Conservation (phyloP, 1,284 basidiomycete species). For the Gymnopus androsaceus region DNA sequence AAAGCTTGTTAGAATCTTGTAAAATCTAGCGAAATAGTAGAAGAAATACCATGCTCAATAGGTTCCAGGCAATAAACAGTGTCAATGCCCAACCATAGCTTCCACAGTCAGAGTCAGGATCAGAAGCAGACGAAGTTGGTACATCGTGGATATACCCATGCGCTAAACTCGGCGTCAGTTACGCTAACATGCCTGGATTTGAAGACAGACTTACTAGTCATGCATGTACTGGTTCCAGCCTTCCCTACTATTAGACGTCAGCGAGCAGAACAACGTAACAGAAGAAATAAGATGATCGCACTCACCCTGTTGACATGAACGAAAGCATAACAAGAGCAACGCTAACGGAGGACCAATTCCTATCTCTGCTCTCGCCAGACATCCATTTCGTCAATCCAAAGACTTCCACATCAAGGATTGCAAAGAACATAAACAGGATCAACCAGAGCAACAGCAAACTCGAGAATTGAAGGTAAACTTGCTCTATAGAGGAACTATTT, state of each 20-base stretch:
- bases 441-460: slow-evolving; percentile 91
- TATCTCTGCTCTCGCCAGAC: slow-evolving; percentile 66
- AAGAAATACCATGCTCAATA: slow-evolving; percentile 86
- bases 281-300: slow-evolving; percentile 16
- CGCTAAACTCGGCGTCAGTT: slow-evolving; percentile 41
- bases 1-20: slow-evolving; percentile 9
- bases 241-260: slow-evolving; percentile 53
- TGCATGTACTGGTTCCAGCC: slow-evolving; percentile 97
- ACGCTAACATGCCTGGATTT: slow-evolving; percentile 14
- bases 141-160: slow-evolving; percentile 81
- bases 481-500: slow-evolving; percentile 51
- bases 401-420: slow-evolving; percentile 88
- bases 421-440: slow-evolving; percentile 90
- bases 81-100: slow-evolving; percentile 83
- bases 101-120: slow-evolving; percentile 85
- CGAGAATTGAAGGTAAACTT: slow-evolving; percentile 85
- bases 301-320: slow-evolving; percentile 75
- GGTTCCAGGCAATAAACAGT: slow-evolving; percentile 95
- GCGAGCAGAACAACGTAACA: slow-evolving; percentile 8
- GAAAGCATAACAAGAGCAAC: slow-evolving; percentile 85
- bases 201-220: slow-evolving; percentile 67
- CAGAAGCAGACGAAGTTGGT: slow-evolving; percentile 56
- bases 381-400: slow-evolving; percentile 93
- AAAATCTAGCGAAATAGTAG: background rate
- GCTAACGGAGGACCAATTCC: slow-evolving; percentile 85